Evolutionary conservation across 1,284 basidiomycete genomes (phyloP).

Genomic region (Leccinum insigne): DNA sequence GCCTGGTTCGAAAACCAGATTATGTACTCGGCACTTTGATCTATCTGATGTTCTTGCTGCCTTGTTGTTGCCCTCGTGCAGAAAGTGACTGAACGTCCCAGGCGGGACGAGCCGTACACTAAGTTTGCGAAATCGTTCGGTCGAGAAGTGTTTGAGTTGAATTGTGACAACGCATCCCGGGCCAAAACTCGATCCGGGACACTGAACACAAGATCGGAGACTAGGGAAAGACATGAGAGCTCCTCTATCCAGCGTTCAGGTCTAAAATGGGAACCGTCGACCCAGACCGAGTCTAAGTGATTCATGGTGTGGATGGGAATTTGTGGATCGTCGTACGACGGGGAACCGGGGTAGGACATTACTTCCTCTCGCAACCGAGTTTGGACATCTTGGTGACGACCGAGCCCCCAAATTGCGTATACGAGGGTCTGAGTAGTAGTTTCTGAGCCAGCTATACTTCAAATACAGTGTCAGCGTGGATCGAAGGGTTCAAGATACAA

Average conservation of each 20-base stretch:
- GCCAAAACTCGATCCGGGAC: too few species aligned
- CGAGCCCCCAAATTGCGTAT: slow-evolving; percentile 12
- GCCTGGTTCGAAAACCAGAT: too few species aligned
- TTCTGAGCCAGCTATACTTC: slow-evolving; percentile 10
- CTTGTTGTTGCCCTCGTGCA: too few species aligned
- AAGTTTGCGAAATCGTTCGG: too few species aligned
- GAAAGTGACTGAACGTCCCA: too few species aligned
- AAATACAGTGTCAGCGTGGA: not conserved
- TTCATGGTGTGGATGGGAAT: slow-evolving; percentile 10
- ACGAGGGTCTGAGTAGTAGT: slow-evolving; percentile 7
- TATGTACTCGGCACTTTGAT: too few species aligned
- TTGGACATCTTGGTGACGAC: slow-evolving; percentile 9
- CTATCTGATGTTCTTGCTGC: too few species aligned
- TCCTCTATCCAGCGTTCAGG: slow-evolving; percentile 10
- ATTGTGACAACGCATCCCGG: too few species aligned
- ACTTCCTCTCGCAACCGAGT: slow-evolving; percentile 7
- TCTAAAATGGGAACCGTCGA: slow-evolving; percentile 2
- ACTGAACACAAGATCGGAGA: too few species aligned
- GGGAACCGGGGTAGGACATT: slow-evolving; percentile 3
- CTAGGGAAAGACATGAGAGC: not conserved
- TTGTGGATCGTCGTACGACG: slow-evolving; percentile 3
- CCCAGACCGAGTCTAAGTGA: slow-evolving; percentile 8
- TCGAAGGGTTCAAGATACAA: not conserved
- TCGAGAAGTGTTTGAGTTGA: too few species aligned
- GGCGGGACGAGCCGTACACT: too few species aligned